Evolutionary conservation across 2,329 filamentous ascomycete species (phyloP), one percentile per base, ranked within the genome.

Genomic region (Epichloe sp.): DNA sequence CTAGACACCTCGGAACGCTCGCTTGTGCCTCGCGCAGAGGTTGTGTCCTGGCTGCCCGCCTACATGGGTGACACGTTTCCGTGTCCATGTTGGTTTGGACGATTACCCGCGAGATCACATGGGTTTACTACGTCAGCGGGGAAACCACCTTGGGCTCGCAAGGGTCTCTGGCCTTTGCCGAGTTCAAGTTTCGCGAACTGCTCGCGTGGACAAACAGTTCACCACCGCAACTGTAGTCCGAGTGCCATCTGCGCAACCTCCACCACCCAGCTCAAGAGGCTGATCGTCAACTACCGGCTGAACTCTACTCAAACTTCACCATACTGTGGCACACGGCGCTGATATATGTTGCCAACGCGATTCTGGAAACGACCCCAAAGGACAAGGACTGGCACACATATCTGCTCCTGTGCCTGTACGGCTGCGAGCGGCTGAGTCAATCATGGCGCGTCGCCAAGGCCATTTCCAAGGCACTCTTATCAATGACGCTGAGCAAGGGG

Each of bases 211-310:
- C 19, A 19, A 19, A 19, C 19, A 19, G 19, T 19, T 19, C 19
- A 19, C 19, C 19, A 19, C 3, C 19, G 19, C 3, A 19, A 19
- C 19, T 19, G 21, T 21, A 21, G 21, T 21, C 21, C 21, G 21
- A 57, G 58, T 12, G 55, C 55, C 8, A 62, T 57, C 0, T 68
- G 59, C 35, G 48, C 51, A 1, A 62, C 65, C 0, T 69, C 67
- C 0, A 59, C 65, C 2, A 57, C 56, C n/a, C 67, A 68, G 44
- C 59, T 69, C n/a, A 68, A 68, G 52, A 58, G 58, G 8, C 59
- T 3, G 21, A 21, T 4, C 21, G 21, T 21, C 21, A 21, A 21
- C 21, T 21, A 21, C 3, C 21, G 21, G 21, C 21, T 21, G 21
- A 21, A 4, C 21, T 21, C 5, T 21, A 21, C 21, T 21, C 21